A percentile compares a stretch with the other conserved stretches of the same genome.
phyloP scores from a whole-genome alignment of 2,329 filamentous ascomycete genomes.

The Monosporascus sp. region DNA sequence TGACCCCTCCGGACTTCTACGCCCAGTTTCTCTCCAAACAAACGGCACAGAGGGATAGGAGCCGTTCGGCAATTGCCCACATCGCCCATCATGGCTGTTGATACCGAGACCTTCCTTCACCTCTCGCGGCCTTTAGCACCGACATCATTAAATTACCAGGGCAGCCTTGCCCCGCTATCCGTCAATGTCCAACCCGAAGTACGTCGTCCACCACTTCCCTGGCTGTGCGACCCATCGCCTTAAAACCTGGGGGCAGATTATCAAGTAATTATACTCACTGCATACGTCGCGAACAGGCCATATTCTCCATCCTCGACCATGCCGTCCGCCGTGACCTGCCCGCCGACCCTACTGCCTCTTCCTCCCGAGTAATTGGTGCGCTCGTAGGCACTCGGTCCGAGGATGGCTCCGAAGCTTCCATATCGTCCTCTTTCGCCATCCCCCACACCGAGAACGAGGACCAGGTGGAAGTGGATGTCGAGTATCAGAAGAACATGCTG shows the following conservation, averaged over 20 bases:
- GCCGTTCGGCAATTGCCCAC: conserved; percentile 2
- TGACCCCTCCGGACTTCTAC: not conserved
- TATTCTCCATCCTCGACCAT: conserved; percentile 84
- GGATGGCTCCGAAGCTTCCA: conserved; percentile 94
- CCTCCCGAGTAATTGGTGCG: conserved; percentile 93
- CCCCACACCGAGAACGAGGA: conserved; percentile 97
- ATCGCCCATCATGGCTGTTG: conserved; percentile 68
- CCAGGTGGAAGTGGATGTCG: conserved; percentile 98
- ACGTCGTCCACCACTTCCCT: conserved; percentile 29
- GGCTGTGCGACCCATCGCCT: no score
- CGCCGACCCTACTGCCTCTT: conserved; percentile 64
- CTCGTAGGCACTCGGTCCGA: conserved; percentile 89
- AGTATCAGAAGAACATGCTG: conserved; percentile 99
- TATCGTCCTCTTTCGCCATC: conserved; percentile 94
- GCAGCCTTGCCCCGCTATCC: conserved; percentile 83
- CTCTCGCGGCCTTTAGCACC: conserved; percentile 88
- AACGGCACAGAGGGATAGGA: not conserved
- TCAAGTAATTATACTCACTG: not conserved
- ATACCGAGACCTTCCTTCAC: conserved; percentile 85
- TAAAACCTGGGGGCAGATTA: no score
- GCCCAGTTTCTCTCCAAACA: conserved; percentile 6
- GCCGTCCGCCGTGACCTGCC: conserved; percentile 76
- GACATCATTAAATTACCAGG: conserved; percentile 70
- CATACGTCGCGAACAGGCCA: conserved; percentile 39
- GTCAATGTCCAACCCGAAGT: conserved; percentile 96